Conservation (phyloP, 805 yeast species). For the Candida pseudofarinosa region DNA sequence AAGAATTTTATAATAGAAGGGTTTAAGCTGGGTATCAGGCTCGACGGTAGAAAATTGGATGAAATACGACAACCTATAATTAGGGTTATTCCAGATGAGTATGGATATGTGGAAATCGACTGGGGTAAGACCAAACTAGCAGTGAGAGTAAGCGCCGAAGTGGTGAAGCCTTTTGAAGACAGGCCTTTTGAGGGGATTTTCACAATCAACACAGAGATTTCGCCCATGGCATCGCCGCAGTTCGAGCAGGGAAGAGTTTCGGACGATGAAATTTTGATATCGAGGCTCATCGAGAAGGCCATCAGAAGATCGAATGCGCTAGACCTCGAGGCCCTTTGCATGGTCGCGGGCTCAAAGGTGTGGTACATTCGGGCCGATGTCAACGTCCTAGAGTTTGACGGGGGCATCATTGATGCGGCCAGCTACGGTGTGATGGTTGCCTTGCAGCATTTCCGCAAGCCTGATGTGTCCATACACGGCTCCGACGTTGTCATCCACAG, state of each 20-base stretch:
- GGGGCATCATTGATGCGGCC: constrained; percentile 86
- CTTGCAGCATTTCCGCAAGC: constrained; percentile 74
- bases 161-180: constrained; percentile 79
- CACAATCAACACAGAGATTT: constrained; percentile 75
- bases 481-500: constrained; percentile 66
- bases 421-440: constrained; percentile 90
- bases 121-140: constrained; percentile 72
- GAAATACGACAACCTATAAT: constrained; percentile 62
- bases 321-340: constrained; percentile 86
- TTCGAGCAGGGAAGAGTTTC: constrained; percentile 71
- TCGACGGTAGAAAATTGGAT: constrained; percentile 64
- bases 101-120: constrained; percentile 74
- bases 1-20: constrained; percentile 57
- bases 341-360: constrained; percentile 84
- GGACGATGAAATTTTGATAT: constrained; percentile 77
- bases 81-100: constrained; percentile 57
- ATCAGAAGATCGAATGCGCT: constrained; percentile 86
- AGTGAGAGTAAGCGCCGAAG: constrained; percentile 70
- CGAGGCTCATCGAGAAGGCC: constrained; percentile 86
- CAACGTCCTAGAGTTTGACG: constrained; percentile 85
- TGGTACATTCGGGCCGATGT: constrained; percentile 92
- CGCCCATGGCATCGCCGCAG: constrained; percentile 85
- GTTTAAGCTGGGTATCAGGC: constrained; percentile 56
- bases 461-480: constrained; percentile 60
- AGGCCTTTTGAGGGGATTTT: constrained; percentile 93